Conservation (phyloP, 2,329 filamentous ascomycete species). For the Pezicula radicicola region DNA sequence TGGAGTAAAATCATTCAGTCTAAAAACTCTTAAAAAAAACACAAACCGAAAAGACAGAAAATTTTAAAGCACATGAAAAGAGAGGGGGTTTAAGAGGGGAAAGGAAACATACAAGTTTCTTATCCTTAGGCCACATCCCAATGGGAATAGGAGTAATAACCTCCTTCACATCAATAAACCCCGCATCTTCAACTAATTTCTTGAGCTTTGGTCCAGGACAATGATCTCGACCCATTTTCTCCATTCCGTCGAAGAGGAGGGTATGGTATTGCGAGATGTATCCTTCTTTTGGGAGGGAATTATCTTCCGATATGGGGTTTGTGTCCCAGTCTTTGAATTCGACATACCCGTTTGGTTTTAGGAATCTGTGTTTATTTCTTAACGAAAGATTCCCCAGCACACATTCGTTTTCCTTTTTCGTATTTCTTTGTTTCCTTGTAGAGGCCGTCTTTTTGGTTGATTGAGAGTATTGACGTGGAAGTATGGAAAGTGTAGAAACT, state of each 20-base stretch:
- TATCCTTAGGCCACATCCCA: conserved; percentile 1
- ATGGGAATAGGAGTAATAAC: conserved; percentile 12
- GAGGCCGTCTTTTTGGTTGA: too few species aligned
- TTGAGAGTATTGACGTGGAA: too few species aligned
- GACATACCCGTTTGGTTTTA: conserved; percentile 26
- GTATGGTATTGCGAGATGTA: neutral
- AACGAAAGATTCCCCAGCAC: too few species aligned
- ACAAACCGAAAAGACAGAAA: too few species aligned
- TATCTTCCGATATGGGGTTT: conserved; percentile 1
- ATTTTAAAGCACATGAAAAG: too few species aligned
- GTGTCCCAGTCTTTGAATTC: conserved; percentile 23
- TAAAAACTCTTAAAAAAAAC: too few species aligned
- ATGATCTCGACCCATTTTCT: neutral
- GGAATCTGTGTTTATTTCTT: too few species aligned
- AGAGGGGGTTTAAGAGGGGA: too few species aligned
- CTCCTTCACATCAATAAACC: conserved; percentile 15
- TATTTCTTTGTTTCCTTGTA: too few species aligned
- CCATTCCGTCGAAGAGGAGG: neutral
- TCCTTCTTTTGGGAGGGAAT: neutral
- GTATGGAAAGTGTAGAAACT: too few species aligned
- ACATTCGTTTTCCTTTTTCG: too few species aligned
- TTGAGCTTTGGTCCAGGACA: conserved; percentile 10
- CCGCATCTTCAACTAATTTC: conserved; percentile 23
- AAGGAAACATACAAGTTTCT: neutral
- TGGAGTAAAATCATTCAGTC: too few species aligned